Percentiles rank a stretch among this genome's conserved stretches.
These are phyloP conservation scores for Dioscorea alata DNA, from an alignment of 106 monocot species.

Conservation along the genomic window DNA sequence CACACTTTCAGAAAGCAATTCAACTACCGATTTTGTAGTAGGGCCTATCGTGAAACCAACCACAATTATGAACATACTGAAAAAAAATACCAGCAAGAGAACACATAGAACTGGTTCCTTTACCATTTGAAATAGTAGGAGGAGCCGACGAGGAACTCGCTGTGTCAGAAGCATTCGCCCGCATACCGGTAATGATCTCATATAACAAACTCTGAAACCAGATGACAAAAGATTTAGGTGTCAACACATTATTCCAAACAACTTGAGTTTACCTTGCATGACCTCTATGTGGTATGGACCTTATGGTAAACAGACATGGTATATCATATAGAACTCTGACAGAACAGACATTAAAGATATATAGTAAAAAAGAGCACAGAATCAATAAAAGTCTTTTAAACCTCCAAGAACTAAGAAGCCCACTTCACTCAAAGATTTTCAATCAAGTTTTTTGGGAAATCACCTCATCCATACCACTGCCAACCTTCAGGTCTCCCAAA, in stretches of 20 bases:
- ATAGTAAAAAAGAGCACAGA: too few species aligned
- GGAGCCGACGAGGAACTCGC: constrained; percentile 82
- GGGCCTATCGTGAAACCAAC: constrained; percentile 19
- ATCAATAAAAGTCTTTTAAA: too few species aligned
- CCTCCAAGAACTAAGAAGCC: too few species aligned
- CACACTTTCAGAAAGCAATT: constrained; percentile 72
- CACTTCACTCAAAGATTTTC: too few species aligned
- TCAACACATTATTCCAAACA: neutral
- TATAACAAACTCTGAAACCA: constrained; percentile 66
- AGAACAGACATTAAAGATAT: too few species aligned
- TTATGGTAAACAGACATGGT: too few species aligned
- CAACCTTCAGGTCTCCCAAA: constrained; percentile 61
- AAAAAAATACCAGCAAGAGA: neutral
- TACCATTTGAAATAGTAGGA: constrained; percentile 48
- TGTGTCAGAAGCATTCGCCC: constrained; percentile 35
- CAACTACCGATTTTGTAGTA: constrained; percentile 72
- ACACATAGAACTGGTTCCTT: neutral
- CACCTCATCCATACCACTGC: constrained; percentile 75
- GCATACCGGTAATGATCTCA: constrained; percentile 76
- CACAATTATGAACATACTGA: neutral
- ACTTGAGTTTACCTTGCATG: too few species aligned
- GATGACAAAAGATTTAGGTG: neutral
- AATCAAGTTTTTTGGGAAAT: constrained; percentile 6
- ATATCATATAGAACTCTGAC: too few species aligned
- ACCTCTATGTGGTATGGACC: too few species aligned